These are phyloP conservation scores for Schwanniomyces vanrijiae DNA, from an alignment of 805 yeast genomes.

Conservation along the genomic window DNA sequence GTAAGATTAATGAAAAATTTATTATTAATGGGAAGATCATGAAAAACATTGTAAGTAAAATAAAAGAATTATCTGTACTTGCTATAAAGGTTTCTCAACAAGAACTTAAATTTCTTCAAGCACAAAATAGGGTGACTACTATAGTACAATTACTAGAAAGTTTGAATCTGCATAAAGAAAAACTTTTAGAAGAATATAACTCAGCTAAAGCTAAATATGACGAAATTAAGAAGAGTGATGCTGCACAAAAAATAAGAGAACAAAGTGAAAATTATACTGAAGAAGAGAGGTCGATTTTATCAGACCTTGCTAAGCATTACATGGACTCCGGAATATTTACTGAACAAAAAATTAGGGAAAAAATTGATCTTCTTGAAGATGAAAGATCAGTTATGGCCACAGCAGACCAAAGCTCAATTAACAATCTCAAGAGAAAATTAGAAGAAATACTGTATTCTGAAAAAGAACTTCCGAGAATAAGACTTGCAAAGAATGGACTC, in stretches of 20 bases:
- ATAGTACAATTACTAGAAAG: conserved; percentile 24
- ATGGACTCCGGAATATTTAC: conserved; percentile 37
- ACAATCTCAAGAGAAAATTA: conserved; percentile 40
- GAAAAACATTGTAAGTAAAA: conserved; percentile 19
- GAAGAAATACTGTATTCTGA: conserved; percentile 33
- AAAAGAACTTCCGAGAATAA: conserved; percentile 36
- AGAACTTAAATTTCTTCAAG: conserved; percentile 14
- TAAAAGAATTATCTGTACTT: conserved; percentile 19
- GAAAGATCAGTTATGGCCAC: conserved; percentile 40
- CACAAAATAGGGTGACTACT: conserved; percentile 17
- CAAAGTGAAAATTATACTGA: conserved; percentile 37
- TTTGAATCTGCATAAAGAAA: conserved; percentile 24
- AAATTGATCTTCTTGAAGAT: conserved; percentile 46
- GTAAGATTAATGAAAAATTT: conserved; percentile 20
- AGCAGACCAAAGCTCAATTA: conserved; percentile 37
- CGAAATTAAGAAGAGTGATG: conserved; percentile 40
- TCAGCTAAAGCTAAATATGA: conserved; percentile 33
- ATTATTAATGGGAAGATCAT: conserved; percentile 16
- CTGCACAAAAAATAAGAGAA: conserved; percentile 34
- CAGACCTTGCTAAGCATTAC: conserved; percentile 38
- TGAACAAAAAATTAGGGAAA: conserved; percentile 34
- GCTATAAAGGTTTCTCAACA: conserved; percentile 12
- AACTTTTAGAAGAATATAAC: conserved; percentile 30
- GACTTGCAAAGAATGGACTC: conserved; percentile 21
- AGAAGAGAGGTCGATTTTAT: conserved; percentile 39